These are phyloP conservation scores for Xylaria telfairii DNA, from an alignment of 495 filamentous ascomycete genomes.

Conservation along the genomic window DNA sequence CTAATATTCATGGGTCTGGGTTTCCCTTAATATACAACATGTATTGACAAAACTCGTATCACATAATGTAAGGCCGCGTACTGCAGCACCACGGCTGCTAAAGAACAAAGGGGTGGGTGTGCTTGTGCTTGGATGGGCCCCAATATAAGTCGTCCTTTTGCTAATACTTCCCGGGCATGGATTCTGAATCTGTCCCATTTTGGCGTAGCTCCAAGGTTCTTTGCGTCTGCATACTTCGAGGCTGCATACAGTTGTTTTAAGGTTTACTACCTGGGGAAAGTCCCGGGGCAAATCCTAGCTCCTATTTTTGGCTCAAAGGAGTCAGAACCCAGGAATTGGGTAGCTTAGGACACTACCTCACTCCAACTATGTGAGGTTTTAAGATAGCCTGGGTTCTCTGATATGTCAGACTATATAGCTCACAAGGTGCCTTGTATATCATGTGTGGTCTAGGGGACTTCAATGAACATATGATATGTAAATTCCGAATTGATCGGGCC, in stretches of 20 bases:
- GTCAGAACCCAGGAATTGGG: not conserved
- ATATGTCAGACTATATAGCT: not conserved
- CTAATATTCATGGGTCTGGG: not conserved
- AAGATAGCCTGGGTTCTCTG: not conserved
- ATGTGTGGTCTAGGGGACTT: too few relatives aligned
- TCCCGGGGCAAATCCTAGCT: not conserved
- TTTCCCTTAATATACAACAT: not conserved
- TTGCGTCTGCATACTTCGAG: not conserved
- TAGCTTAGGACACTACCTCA: not conserved
- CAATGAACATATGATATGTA: too few relatives aligned
- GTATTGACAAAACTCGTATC: not conserved
- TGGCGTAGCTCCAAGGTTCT: not conserved
- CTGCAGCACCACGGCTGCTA: not conserved
- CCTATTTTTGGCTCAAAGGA: not conserved
- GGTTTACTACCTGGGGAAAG: not conserved
- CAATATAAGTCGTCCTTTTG: not conserved
- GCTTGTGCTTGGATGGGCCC: not conserved
- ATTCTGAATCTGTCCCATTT: not conserved
- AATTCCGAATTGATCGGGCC: too few relatives aligned
- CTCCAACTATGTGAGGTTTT: not conserved
- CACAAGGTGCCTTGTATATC: not conserved
- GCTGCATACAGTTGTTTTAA: not conserved
- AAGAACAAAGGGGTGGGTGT: too few relatives aligned
- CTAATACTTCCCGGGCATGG: not conserved
- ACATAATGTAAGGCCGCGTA: not conserved